Base-by-base conservation (phyloP, 345 rosid genomes). In the Camelina sativa region DNA sequence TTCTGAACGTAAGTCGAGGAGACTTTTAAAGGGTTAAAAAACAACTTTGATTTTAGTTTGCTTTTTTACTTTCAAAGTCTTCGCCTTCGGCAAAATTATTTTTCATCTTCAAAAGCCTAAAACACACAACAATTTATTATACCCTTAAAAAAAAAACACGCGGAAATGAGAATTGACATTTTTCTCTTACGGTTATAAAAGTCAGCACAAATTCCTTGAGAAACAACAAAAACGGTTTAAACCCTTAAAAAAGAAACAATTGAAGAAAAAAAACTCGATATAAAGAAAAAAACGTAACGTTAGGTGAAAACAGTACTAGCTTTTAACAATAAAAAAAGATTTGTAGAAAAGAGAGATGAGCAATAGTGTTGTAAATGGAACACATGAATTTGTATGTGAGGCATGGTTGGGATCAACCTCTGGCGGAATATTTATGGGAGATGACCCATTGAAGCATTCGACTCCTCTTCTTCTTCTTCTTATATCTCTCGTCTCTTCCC, bases 401-500 rank as follows among this genome's bases (percentile, higher is more conserved):
- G 35, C 46, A 53, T 62, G 69, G 76, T 19, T 19, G 10, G 78
- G 73, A 47, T 23, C 78, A 74, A 55, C 1, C 62, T 61, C 68
- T 19, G 41, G 12, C 10, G 75, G 68, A 17, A 2, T 25, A 9
- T 57, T 60, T 7, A 17, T 55, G 8, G 74, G 65, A 57, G 52
- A 72, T 8, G 52, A 77, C 25, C 52, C 75, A 0, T 2, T 28
- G 8, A 1, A 70, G 15, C 69, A 44, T 62, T 61, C 82, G 34
- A 34, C 76, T 52, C 69, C 60, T 51, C 65, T 60, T 25, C 74
- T 82, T 15, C 54, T 76, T 17, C 41, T 79, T 41, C 83, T 77
- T 20, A 60, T 80, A 25, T 54, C 65, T 50, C 30, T 82, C 32
- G 76, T 82, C 38, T 69, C 76, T 22, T 7, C 71, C 4, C 54